Base-by-base conservation (phyloP, 2,329 filamentous ascomycete genomes). In the Setomelanomma holmii region DNA sequence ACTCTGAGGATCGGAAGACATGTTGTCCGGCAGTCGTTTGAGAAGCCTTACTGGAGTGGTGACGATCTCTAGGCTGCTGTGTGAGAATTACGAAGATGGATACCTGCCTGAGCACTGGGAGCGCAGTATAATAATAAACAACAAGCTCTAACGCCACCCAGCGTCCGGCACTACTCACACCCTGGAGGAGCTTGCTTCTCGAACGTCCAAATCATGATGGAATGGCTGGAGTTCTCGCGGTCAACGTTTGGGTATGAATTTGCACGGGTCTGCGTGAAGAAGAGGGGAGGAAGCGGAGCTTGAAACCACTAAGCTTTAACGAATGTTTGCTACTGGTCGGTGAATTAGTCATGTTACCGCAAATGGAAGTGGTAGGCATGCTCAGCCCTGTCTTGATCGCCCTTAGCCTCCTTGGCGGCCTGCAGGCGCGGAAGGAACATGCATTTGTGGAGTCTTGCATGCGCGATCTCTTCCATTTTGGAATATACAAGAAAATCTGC, bases 61-160 rank as follows among this genome's bases (percentile, higher is more conserved):
- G 58, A 49, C 45, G 53, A 59, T 65, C 56, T 50, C 54, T 53
- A 44, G 60, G 54, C 58, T 60, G 51, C 63, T 59, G 60, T 60
- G 59, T 49, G 51, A 54, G 61, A 36, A 56, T 61, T 66, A 64
- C 53, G 58, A 57, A 56, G 57, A 61, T 49, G 50, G 55, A 56
- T 53, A 56, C 58, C 44, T 51, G 55, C 51, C 52, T 58, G 50
- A 57, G 60, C 54, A 61, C 55, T 53, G 68, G 69, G 67, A 61
- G 40, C 10, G 35, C 55, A 53, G 51, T 48, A 59, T 73, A 71
- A 59, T 73, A 71, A 68, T 74, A 72, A 74, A 71, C 69, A 59
- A 53, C 43, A 52, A 49, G 58, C 56, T 45, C 58, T 47, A 61
- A 58, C 45, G 52, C 56, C 51, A 58, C 61, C 51, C 55, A 51